phyloP scores from a whole-genome alignment of 768 basidiomycete species.

The Podaxis sp. region DNA sequence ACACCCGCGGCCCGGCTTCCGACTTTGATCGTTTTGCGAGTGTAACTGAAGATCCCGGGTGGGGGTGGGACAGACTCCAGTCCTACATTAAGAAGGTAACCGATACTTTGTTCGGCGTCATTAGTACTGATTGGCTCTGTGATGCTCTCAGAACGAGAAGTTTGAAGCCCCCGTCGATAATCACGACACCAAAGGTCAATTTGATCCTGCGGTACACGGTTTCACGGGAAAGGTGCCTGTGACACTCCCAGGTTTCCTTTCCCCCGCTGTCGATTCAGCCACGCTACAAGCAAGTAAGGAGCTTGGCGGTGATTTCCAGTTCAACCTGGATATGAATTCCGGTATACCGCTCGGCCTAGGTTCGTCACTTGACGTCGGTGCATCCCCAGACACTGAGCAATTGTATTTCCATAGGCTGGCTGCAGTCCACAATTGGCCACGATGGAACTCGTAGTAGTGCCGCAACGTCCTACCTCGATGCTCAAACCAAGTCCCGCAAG shows the following conservation, averaged over 20 bases:
- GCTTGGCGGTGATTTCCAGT: conserved; percentile 13
- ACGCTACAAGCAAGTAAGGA: conserved; percentile 19
- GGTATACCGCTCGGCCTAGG: conserved; percentile 15
- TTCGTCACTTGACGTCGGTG: neutral
- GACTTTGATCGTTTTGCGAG: conserved; percentile 25
- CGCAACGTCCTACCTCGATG: conserved; percentile 24
- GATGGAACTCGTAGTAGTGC: conserved; percentile 24
- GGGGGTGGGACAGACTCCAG: conserved; percentile 31
- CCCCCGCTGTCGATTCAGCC: conserved; percentile 18
- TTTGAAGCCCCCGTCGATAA: conserved; percentile 19
- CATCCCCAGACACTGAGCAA: neutral
- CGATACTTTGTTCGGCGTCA: conserved; percentile 13
- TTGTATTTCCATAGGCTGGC: conserved; percentile 17
- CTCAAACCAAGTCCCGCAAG: conserved; percentile 18
- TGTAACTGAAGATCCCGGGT: conserved; percentile 28
- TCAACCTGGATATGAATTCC: conserved; percentile 17
- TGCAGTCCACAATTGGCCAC: conserved; percentile 21
- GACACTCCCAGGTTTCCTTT: conserved; percentile 17
- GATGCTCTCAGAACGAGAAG: conserved; percentile 13
- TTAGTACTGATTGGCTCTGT: neutral
- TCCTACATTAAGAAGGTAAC: conserved; percentile 23
- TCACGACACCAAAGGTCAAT: conserved; percentile 20
- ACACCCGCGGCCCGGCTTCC: conserved; percentile 19
- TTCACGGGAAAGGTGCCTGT: conserved; percentile 18
- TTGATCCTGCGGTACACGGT: conserved; percentile 21